Evolutionary conservation across 106 monocot species (phyloP), one percentile per base, ranked within the genome.

Genomic region (Dendrobium chrysotoxum): DNA sequence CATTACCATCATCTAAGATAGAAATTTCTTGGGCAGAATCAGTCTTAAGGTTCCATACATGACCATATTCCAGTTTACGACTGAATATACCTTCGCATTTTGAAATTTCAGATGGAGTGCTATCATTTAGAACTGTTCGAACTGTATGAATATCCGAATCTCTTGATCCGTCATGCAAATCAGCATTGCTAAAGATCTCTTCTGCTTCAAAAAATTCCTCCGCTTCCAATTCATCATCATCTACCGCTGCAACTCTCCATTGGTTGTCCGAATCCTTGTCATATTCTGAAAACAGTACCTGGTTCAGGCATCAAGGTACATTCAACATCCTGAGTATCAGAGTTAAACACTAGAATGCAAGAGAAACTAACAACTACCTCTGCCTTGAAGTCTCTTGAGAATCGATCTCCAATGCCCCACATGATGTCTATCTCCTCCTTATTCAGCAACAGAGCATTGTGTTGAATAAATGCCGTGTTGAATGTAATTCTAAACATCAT

Each of bases 141-240:
- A 75, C 25, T 44, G 80, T 39, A 20, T 79, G 71, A 50, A 83
- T 30, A 82, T 88, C 90, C 72, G 28, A 77, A 83, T 89, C 89
- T 35, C 65, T 82, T 21, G 73, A 82, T 50, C 82, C 89, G 58
- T 95, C 93, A 38, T 88, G 84, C 55, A 73, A 91, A 55, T 98
- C 97, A 38, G 83, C 80, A 88, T 79, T 89, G 71, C 92, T 91
- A 79, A 99, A 91, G 42, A 93, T 93, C 77, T 99, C 99, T 86
- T 95, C 95, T 85, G 95, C 95, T 83, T 99, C 98, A 83, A 95
- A 99, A 82, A 99, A 99, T 79, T 91, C 98, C 76, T 99, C 98
- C 4, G 80, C 85, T 77, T 94, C 92, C 45, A 74, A 50, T 26
- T 87, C 88, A 81, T 89, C 82, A 5, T 77, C 84, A 77, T 92